These are phyloP conservation scores for Vitis hybrid DNA, from an alignment of 177 flowering plant genomes.

Conservation along the genomic window DNA sequence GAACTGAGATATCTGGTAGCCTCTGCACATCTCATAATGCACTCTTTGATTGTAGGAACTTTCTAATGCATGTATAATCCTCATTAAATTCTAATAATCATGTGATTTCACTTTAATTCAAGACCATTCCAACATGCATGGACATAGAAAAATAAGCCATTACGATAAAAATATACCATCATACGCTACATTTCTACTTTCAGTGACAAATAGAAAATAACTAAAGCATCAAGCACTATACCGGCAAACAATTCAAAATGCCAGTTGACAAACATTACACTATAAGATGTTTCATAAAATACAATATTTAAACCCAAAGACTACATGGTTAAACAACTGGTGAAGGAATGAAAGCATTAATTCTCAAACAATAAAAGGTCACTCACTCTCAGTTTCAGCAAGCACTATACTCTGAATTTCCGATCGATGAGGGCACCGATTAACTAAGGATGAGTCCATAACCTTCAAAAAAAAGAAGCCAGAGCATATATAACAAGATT, in stretches of 20 bases:
- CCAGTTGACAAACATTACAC: not conserved
- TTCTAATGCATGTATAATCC: not conserved
- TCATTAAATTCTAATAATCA: too few relatives aligned
- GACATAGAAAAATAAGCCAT: too few relatives aligned
- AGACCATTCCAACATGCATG: too few relatives aligned
- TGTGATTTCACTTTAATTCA: too few relatives aligned
- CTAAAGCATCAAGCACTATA: not conserved
- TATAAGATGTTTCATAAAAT: not conserved
- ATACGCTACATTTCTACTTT: too few relatives aligned
- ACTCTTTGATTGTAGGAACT: not conserved
- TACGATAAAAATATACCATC: too few relatives aligned
- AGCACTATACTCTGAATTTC: constrained; percentile 82
- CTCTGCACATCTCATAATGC: not conserved
- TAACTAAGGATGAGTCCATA: constrained; percentile 38
- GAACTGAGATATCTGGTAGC: not conserved
- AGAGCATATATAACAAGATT: not conserved
- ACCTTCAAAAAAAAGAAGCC: constrained; percentile 38
- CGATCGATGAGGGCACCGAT: constrained; percentile 83
- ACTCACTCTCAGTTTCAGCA: constrained; percentile 59
- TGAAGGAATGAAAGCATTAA: not conserved
- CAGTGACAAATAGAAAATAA: too few relatives aligned
- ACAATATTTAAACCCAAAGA: not conserved
- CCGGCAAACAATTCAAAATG: not conserved
- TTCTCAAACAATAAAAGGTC: not conserved
- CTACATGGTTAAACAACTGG: not conserved